Conservation (phyloP, 306 rosid species). For the Acmispon strigosus region DNA sequence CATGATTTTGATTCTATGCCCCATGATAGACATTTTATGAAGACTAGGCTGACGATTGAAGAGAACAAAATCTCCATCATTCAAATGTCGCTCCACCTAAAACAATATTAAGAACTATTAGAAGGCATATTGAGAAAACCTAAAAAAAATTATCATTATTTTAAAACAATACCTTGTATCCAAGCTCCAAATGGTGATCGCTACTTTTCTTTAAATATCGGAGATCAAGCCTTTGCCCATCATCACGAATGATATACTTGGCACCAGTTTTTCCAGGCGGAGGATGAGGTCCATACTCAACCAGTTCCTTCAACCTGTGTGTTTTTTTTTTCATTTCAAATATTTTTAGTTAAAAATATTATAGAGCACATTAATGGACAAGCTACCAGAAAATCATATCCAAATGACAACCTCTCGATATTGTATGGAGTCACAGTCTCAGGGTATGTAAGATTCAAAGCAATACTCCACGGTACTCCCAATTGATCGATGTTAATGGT, state of each 20-base stretch:
- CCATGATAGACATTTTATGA: conserved; percentile 99
- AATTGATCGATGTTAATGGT: conserved; percentile 86
- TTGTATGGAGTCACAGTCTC: conserved; percentile 99
- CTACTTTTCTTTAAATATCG: conserved; percentile 95
- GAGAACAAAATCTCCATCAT: conserved; percentile 94
- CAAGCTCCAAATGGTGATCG: conserved; percentile 99
- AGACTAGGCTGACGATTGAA: conserved; percentile 99
- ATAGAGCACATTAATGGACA: background rate
- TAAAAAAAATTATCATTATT: background rate
- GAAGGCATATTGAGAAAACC: background rate
- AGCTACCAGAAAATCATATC: conserved; percentile 2
- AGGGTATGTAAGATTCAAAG: conserved; percentile 90
- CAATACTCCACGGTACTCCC: conserved; percentile 99
- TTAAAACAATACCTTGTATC: conserved; percentile 64
- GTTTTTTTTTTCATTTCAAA: conserved; percentile 7
- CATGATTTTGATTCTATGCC: conserved; percentile 98
- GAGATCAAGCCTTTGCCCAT: conserved; percentile 98
- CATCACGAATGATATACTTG: conserved; percentile 94
- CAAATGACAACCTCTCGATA: conserved; percentile 67
- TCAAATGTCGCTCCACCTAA: conserved; percentile 98
- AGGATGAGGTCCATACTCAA: conserved; percentile 97
- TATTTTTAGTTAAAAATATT: background rate
- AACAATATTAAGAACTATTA: conserved; percentile 18
- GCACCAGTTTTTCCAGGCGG: conserved; percentile 99
- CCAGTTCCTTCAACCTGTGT: conserved; percentile 88